Conservation (phyloP, 2,329 filamentous ascomycete species). For the Talaromyces sp. region DNA sequence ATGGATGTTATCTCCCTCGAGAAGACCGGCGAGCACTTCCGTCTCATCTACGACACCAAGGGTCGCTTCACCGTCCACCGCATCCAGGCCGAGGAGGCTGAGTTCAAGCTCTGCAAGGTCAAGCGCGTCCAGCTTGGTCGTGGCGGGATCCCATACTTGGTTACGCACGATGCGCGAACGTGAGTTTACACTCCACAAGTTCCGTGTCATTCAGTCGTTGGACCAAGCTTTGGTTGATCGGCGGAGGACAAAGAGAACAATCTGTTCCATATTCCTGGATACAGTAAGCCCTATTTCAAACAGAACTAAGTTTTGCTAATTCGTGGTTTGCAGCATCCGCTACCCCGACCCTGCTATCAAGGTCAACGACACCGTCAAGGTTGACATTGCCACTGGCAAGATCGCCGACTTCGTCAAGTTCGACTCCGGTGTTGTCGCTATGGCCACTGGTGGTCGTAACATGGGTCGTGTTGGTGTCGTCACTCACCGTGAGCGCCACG, state of each 20-base stretch:
- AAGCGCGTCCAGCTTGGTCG: conserved; percentile 99
- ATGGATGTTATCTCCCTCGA: conserved; percentile 99
- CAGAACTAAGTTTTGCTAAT: conserved; percentile 39
- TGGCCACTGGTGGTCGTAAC: conserved; percentile 99
- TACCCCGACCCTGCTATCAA: conserved; percentile 98
- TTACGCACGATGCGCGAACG: conserved; percentile 99
- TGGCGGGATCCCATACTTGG: conserved; percentile 99
- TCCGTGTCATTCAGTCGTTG: conserved; percentile 99
- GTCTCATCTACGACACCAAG: conserved; percentile 99
- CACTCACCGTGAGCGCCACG: conserved; percentile 99
- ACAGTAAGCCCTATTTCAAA: conserved; percentile 32
- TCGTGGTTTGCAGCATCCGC: conserved; percentile 72
- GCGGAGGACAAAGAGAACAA: conserved; percentile 41
- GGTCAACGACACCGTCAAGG: conserved; percentile 99
- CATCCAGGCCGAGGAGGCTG: conserved; percentile 96
- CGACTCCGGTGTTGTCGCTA: conserved; percentile 96
- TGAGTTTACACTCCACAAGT: conserved; percentile 72
- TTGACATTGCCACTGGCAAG: conserved; percentile 95
- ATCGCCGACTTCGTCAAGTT: conserved; percentile 98
- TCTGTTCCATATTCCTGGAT: conserved; percentile 32
- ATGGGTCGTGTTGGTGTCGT: conserved; percentile 99
- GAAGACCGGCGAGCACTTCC: conserved; percentile 99
- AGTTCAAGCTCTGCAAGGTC: conserved; percentile 99
- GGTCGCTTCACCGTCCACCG: conserved; percentile 99
- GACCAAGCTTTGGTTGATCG: conserved; percentile 92